Conservation (phyloP, 2,329 filamentous ascomycete genomes). For the Talaromyces albobiverticillius region DNA sequence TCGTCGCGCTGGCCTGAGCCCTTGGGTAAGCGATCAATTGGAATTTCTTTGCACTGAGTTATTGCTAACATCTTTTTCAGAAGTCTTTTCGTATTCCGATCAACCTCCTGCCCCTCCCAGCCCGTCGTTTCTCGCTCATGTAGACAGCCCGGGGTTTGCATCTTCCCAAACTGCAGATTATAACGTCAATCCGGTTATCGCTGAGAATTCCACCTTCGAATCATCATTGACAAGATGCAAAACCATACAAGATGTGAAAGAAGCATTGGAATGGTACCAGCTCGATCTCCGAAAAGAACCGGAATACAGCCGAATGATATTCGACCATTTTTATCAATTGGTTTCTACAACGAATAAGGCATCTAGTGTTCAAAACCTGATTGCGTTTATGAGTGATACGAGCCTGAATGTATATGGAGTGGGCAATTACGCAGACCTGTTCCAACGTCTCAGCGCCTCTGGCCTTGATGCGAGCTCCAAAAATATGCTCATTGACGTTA, state of each 20-base stretch:
- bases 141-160: background rate
- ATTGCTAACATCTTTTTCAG: background rate
- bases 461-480: constrained; percentile 20
- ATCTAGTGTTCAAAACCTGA: constrained; percentile 23
- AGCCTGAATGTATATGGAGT: constrained; percentile 34
- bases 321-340: constrained; percentile 25
- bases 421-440: constrained; percentile 31
- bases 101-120: constrained; percentile 18
- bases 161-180: background rate
- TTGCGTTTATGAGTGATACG: constrained; percentile 35
- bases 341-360: background rate
- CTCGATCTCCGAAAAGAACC: constrained; percentile 36
- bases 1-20: constrained; percentile 18
- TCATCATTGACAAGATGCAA: constrained; percentile 20
- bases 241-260: constrained; percentile 28
- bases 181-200: background rate
- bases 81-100: constrained; percentile 22
- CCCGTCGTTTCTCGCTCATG: constrained; percentile 14
- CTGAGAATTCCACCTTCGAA: constrained; percentile 12
- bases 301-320: constrained; percentile 33
- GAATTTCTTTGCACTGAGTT: background rate
- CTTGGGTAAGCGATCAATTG: constrained; percentile 23
- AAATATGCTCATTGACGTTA: constrained; percentile 22
- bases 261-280: constrained; percentile 24
- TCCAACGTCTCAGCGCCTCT: constrained; percentile 25